Conservation (phyloP, 371 early-diverging fungal genomes). For the Apophysomyces sp. region DNA sequence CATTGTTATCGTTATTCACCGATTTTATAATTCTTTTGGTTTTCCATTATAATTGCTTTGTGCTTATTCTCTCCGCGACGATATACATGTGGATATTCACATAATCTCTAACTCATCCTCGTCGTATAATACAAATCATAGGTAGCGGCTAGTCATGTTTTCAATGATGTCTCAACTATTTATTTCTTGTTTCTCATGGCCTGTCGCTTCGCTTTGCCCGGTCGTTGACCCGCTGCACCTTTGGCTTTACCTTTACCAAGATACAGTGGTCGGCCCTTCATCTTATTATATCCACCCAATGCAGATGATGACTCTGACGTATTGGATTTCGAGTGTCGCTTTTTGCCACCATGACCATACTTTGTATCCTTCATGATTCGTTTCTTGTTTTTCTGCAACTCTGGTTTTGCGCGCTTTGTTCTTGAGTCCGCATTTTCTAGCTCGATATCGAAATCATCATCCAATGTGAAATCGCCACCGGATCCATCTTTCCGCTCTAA, state of each 20-base stretch:
- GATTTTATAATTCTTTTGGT: no score
- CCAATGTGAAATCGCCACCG: slow-evolving; percentile 38
- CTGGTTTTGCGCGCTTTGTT: slow-evolving; percentile 29
- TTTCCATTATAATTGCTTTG: no score
- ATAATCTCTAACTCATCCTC: no score
- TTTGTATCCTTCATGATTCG: slow-evolving; percentile 59
- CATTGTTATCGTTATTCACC: no score
- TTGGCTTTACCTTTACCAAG: slow-evolving; percentile 17
- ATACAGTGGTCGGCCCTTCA: slow-evolving; percentile 17
- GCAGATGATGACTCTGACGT: slow-evolving; percentile 77
- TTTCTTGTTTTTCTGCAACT: slow-evolving; percentile 42
- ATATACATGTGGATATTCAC: no score
- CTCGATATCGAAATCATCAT: slow-evolving; percentile 86
- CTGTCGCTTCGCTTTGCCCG: slow-evolving; percentile 10
- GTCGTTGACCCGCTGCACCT: not conserved
- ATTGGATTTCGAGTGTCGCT: slow-evolving; percentile 77
- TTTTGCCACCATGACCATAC: slow-evolving; percentile 91
- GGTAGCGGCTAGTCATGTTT: not conserved
- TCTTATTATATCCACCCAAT: slow-evolving; percentile 45
- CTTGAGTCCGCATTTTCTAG: slow-evolving; percentile 62
- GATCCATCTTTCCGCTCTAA: slow-evolving; percentile 63
- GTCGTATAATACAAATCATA: not conserved
- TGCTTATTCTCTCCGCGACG: no score
- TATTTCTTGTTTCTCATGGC: slow-evolving; percentile 3
- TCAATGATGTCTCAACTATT: not conserved